phyloP scores from a whole-genome alignment of 495 filamentous ascomycete species.

The Aspergillus conjunctus region DNA sequence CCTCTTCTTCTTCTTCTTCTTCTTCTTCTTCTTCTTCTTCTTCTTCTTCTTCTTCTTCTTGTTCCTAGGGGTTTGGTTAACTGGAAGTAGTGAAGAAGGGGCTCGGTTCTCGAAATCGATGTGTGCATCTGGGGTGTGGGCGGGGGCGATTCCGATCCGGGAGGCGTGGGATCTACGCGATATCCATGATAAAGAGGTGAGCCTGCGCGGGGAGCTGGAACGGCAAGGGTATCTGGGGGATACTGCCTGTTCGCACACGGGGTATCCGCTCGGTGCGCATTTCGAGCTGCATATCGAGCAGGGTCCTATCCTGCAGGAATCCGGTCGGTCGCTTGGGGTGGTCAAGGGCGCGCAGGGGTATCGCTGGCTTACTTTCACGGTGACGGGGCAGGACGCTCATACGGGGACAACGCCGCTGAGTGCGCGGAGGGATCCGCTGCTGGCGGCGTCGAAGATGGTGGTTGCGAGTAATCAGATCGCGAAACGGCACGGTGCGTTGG shows the following conservation, averaged over 20 bases:
- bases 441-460: conserved; percentile 66
- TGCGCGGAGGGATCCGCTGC: conserved; percentile 57
- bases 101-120: conserved; percentile 78
- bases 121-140: conserved; percentile 75
- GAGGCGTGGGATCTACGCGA: conserved; percentile 59
- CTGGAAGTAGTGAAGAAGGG: conserved; percentile 72
- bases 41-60: too few relatives aligned
- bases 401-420: conserved; percentile 70
- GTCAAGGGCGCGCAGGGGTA: conserved; percentile 66
- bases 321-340: conserved; percentile 60
- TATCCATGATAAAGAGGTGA: conserved; percentile 56
- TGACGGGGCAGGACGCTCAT: conserved; percentile 66
- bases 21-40: too few relatives aligned
- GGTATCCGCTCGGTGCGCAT: conserved; percentile 62
- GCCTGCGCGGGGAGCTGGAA: conserved; percentile 56
- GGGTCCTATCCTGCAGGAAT: conserved; percentile 64
- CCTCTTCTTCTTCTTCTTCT: too few relatives aligned
- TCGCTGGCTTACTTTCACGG: conserved; percentile 63
- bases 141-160: conserved; percentile 60
- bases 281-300: conserved; percentile 85
- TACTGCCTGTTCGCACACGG: conserved; percentile 30
- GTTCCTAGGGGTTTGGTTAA: too few relatives aligned
- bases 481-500: conserved; percentile 52
- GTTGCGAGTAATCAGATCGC: conserved; percentile 63
- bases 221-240: conserved; percentile 68